Percentiles rank a stretch among this genome's conserved stretches.
These are phyloP conservation scores for Cystobasidiaceae sp. DNA, from an alignment of 1,284 basidiomycete genomes.

Conservation along the genomic window DNA sequence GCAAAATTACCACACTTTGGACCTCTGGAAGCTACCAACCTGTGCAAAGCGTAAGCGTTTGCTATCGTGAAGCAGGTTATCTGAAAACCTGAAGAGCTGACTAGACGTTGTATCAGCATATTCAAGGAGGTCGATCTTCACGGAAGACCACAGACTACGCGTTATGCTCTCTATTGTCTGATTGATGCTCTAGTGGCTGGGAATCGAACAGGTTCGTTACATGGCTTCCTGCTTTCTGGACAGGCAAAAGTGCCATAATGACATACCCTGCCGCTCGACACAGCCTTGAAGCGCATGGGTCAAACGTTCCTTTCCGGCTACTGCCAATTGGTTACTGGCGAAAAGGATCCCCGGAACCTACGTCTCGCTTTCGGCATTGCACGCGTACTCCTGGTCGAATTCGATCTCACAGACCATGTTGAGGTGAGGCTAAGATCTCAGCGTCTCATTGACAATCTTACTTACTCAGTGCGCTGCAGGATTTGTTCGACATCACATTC, in stretches of 20 bases:
- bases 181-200: conserved; percentile 71
- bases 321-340: conserved; percentile 74
- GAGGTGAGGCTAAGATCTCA: conserved; percentile 57
- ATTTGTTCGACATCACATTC: conserved; percentile 90
- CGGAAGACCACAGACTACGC: conserved; percentile 70
- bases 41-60: conserved; percentile 62
- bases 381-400: conserved; percentile 77
- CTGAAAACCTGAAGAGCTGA: not conserved
- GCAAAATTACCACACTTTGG: conserved; percentile 63
- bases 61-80: not conserved
- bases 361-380: conserved; percentile 83
- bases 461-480: conserved; percentile 51
- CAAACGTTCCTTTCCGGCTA: conserved; percentile 70
- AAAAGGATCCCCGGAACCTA: conserved; percentile 96
- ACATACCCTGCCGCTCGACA: conserved; percentile 2
- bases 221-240: conserved; percentile 4
- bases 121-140: conserved; percentile 75
- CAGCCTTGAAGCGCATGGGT: conserved; percentile 67
- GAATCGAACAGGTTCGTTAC: conserved; percentile 60
- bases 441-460: not conserved
- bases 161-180: conserved; percentile 75
- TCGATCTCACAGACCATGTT: conserved; percentile 59
- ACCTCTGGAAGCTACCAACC: conserved; percentile 62
- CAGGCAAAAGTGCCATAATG: conserved; percentile 18
- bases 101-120: conserved; percentile 53